phyloP scores from a whole-genome alignment of 768 basidiomycete genomes.

The Leccinellum rugosiceps region DNA sequence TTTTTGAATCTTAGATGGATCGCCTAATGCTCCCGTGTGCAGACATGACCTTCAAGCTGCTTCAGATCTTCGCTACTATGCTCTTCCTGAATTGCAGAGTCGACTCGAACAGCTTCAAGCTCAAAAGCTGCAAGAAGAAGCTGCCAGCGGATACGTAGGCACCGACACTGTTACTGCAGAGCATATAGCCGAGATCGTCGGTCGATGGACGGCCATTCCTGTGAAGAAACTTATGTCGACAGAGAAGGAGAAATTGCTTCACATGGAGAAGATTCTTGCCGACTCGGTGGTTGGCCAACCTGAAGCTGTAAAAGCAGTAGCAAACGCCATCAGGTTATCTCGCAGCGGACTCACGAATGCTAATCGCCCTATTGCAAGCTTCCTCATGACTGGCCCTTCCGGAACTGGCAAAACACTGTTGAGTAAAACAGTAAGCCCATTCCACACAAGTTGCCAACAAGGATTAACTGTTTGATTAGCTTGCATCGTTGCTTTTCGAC shows the following conservation, averaged over 20 bases:
- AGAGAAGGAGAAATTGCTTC: slow-evolving; percentile 84
- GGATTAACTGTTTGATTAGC: slow-evolving; percentile 39
- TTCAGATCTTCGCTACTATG: slow-evolving; percentile 88
- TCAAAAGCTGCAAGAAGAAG: slow-evolving; percentile 75
- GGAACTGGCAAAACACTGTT: slow-evolving; percentile 90
- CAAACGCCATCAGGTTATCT: slow-evolving; percentile 90
- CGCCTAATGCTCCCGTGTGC: background rate
- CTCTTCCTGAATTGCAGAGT: slow-evolving; percentile 81
- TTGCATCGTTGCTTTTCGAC: slow-evolving; percentile 87
- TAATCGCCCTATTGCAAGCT: slow-evolving; percentile 85
- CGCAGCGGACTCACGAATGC: slow-evolving; percentile 92
- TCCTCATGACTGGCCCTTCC: slow-evolving; percentile 89
- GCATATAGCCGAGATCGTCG: slow-evolving; percentile 92
- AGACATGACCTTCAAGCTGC: slow-evolving; percentile 73
- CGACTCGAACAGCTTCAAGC: slow-evolving; percentile 70
- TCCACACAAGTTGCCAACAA: background rate
- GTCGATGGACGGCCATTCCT: slow-evolving; percentile 90
- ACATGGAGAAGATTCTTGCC: slow-evolving; percentile 81
- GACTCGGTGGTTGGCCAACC: slow-evolving; percentile 84
- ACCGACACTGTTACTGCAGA: slow-evolving; percentile 78
- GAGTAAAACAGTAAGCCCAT: slow-evolving; percentile 72
- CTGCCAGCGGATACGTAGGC: slow-evolving; percentile 46
- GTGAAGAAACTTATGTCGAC: slow-evolving; percentile 83
- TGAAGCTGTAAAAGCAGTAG: slow-evolving; percentile 88
- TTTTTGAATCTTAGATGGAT: background rate